Evolutionary conservation across 371 early-diverging fungal genomes (phyloP).

Genomic region (Mucor lusitanicus): DNA sequence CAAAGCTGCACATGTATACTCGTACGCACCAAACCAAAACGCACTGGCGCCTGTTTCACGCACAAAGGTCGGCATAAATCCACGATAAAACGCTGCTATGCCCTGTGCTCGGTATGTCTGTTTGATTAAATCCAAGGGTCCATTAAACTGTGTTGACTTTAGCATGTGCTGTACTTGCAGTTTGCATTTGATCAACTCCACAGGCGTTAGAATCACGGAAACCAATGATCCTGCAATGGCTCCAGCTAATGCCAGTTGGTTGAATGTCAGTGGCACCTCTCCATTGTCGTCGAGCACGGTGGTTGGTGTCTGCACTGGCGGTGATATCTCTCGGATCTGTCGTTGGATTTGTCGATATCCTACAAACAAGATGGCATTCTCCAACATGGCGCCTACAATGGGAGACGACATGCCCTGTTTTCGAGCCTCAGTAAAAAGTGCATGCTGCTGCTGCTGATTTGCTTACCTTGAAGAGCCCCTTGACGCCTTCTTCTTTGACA

Average conservation of each 20-base stretch:
- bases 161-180: constrained; percentile 85
- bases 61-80: constrained; percentile 85
- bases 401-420: constrained; percentile 86
- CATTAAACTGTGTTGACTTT: constrained; percentile 41
- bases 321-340: constrained; percentile 53
- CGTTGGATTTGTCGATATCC: constrained; percentile 83
- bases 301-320: constrained; percentile 24
- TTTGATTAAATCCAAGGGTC: constrained; percentile 71
- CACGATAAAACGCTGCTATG: constrained; percentile 80
- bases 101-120: constrained; percentile 64
- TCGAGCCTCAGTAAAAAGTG: neutral
- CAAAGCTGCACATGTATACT: constrained; percentile 66
- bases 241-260: constrained; percentile 78
- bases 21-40: constrained; percentile 95
- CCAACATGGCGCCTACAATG: constrained; percentile 89
- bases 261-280: constrained; percentile 43
- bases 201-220: constrained; percentile 88
- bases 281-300: constrained; percentile 16
- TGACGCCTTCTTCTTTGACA: constrained; percentile 68
- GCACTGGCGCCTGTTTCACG: constrained; percentile 91
- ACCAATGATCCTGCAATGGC: constrained; percentile 83
- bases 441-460: no score
- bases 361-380: constrained; percentile 89
- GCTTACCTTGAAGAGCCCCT: constrained; percentile 77
- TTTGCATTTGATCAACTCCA: constrained; percentile 94